Evolutionary conservation across 202 grass and related monocot species (phyloP).

Genomic region (Hordeum pubiflorum): DNA sequence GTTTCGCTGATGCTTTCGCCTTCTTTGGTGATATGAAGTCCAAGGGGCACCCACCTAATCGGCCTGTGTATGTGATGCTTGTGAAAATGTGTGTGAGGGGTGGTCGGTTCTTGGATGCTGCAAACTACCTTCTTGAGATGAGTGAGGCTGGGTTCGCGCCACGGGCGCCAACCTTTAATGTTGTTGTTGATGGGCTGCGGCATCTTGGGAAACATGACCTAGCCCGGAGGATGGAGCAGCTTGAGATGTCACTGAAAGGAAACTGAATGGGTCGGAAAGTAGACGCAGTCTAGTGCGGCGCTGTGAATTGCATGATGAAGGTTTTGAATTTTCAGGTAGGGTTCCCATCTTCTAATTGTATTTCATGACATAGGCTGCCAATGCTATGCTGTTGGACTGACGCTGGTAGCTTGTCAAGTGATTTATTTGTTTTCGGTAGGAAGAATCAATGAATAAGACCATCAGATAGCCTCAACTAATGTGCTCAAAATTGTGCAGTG

Average conservation of each 20-base stretch:
- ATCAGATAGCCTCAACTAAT: not conserved
- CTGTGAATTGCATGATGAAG: not conserved
- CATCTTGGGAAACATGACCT: conserved; percentile 73
- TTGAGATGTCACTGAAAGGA: conserved; percentile 60
- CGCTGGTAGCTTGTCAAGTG: not conserved
- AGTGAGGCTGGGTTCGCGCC: conserved; percentile 64
- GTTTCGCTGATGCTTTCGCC: conserved; percentile 64
- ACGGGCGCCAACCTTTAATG: conserved; percentile 52
- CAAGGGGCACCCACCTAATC: conserved; percentile 59
- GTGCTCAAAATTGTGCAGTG: not conserved
- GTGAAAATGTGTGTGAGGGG: conserved; percentile 93
- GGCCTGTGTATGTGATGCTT: conserved; percentile 92
- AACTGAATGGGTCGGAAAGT: conserved; percentile 21
- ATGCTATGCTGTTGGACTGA: not conserved
- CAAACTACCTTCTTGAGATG: conserved; percentile 88
- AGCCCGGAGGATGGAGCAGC: conserved; percentile 65
- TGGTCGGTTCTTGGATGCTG: conserved; percentile 62
- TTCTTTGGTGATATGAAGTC: conserved; percentile 82
- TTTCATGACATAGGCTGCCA: not conserved
- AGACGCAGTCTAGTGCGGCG: not conserved
- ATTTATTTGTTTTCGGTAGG: not conserved
- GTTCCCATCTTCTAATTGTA: not conserved
- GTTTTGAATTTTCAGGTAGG: conserved; percentile 17
- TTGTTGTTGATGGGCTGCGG: conserved; percentile 64
- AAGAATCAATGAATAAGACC: not conserved